These are phyloP conservation scores for Microdochium nivale DNA, from an alignment of 2,329 filamentous ascomycete genomes.

Conservation along the genomic window DNA sequence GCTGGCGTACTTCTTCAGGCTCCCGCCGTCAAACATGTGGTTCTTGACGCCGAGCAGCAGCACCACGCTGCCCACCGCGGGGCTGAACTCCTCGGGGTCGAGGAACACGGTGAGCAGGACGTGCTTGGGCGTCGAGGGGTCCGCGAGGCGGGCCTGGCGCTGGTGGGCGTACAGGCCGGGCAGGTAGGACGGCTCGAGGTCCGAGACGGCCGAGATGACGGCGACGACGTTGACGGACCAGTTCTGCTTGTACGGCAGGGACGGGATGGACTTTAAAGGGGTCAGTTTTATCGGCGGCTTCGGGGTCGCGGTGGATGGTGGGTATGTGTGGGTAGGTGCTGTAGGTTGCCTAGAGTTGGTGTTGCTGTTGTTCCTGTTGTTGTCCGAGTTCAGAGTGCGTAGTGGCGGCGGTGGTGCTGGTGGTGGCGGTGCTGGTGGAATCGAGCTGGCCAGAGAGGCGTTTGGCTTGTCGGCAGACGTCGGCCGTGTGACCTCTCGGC, in stretches of 20 bases:
- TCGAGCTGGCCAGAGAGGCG: too few species aligned
- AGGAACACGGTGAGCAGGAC: constrained; percentile 47
- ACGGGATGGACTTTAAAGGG: constrained; percentile 36
- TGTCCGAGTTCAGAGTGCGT: too few species aligned
- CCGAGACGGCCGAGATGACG: constrained; percentile 37
- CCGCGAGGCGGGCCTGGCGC: constrained; percentile 40
- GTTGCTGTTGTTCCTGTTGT: too few species aligned
- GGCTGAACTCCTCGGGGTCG: constrained; percentile 39
- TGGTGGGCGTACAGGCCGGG: constrained; percentile 34
- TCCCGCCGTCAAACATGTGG: constrained; percentile 40
- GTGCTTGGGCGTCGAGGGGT: constrained; percentile 42
- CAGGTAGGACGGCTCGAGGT: constrained; percentile 37
- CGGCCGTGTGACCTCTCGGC: neutral
- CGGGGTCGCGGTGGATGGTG: constrained; percentile 27
- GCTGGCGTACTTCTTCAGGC: constrained; percentile 32
- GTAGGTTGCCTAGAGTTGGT: neutral
- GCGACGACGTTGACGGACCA: constrained; percentile 48
- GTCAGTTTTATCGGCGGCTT: constrained; percentile 40
- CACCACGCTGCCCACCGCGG: constrained; percentile 37
- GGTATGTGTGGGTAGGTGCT: constrained; percentile 2
- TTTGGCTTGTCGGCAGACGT: constrained; percentile 1
- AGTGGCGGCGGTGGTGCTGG: too few species aligned
- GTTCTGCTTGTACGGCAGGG: constrained; percentile 47
- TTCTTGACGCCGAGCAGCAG: constrained; percentile 49
- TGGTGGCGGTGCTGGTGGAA: constrained; percentile 6